Evolutionary conservation across 106 monocot species (phyloP).

Genomic region (Dendrobium officinale): DNA sequence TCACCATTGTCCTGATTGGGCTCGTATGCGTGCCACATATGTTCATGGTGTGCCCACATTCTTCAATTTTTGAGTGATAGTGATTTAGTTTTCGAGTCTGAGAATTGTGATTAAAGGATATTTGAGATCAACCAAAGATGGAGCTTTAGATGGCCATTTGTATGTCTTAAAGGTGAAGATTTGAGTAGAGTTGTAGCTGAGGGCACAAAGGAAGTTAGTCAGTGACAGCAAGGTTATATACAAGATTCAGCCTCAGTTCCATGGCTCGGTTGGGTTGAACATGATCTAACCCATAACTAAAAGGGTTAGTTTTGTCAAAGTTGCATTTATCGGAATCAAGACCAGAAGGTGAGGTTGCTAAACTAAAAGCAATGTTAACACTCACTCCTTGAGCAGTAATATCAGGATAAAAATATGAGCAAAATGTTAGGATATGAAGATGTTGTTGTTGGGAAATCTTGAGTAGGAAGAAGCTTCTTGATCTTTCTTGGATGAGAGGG

Average conservation of each 20-base stretch:
- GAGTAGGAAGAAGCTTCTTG: too few relatives aligned
- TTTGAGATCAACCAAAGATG: conserved; percentile 27
- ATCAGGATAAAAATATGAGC: conserved; percentile 8
- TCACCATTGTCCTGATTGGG: conserved; percentile 29
- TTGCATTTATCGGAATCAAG: conserved; percentile 20
- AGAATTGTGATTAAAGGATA: conserved; percentile 49
- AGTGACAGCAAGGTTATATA: conserved; percentile 32
- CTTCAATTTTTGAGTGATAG: conserved; percentile 36
- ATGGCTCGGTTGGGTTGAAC: conserved; percentile 46
- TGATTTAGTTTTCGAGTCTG: conserved; percentile 11
- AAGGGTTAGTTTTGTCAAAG: conserved; percentile 26
- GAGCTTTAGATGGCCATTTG: conserved; percentile 19
- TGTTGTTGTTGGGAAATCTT: too few relatives aligned
- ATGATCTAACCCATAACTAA: conserved; percentile 49
- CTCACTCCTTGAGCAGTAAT: conserved; percentile 28
- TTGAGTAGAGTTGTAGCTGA: conserved; percentile 52
- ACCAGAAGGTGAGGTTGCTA: conserved; percentile 3
- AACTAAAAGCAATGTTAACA: conserved; percentile 13
- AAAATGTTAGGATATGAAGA: not conserved
- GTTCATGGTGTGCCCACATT: conserved; percentile 57
- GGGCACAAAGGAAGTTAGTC: conserved; percentile 50
- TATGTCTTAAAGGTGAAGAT: conserved; percentile 16
- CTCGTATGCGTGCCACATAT: conserved; percentile 18
- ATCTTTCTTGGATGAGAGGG: too few relatives aligned
- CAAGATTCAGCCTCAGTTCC: conserved; percentile 37